Evolutionary conservation across 495 filamentous ascomycete genomes (phyloP), one percentile per base, ranked within the genome.

Genomic region (Articulospora tetracladia): DNA sequence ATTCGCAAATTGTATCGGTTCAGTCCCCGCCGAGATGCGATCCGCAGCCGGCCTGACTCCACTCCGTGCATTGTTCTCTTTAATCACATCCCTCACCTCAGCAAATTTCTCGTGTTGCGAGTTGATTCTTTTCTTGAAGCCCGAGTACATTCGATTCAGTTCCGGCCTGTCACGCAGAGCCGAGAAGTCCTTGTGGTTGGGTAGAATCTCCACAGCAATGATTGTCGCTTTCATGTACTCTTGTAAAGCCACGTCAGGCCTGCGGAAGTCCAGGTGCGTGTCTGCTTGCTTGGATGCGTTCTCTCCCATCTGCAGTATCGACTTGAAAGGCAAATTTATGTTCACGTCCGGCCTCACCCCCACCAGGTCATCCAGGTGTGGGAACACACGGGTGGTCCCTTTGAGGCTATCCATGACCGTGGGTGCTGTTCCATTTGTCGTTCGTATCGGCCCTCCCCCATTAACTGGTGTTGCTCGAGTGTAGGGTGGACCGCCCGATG

Each of bases 161-260:
- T 73, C 70, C 17, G 72, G 71, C 20, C 78, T 69, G 49, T 78
- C 76, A 44, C 76, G 70, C 20, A 87, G 66, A 15, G 74, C 71
- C 15, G 76, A 79, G 66, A 81, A 91, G 30, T 90, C 87, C 52
- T 82, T 83, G 61, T 92, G 86, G 32, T 76, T 76, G 10, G 91
- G 92, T 32, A 96, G 86, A 32, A 86, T 75, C 39, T 93, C 81
- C 23, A 89, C 77, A 32, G 88, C 78, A 59, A 98, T 86, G 49
- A 90, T 86, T 47, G 80, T 90, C 24, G 93, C 87, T 41, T 86
- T 83, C 53, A 97, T 79, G 71, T 90, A 98, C 49, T 96, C 90
- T 25, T 76, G 73, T 8, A 83, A 66, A 8, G 79, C 81, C 22
- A 79, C 36, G 55, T 82, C 80, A 4, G 74, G 76, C n/a, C 77